These are phyloP conservation scores for Golubevia pallescens DNA, from an alignment of 1,284 basidiomycete genomes.

Conservation along the genomic window DNA sequence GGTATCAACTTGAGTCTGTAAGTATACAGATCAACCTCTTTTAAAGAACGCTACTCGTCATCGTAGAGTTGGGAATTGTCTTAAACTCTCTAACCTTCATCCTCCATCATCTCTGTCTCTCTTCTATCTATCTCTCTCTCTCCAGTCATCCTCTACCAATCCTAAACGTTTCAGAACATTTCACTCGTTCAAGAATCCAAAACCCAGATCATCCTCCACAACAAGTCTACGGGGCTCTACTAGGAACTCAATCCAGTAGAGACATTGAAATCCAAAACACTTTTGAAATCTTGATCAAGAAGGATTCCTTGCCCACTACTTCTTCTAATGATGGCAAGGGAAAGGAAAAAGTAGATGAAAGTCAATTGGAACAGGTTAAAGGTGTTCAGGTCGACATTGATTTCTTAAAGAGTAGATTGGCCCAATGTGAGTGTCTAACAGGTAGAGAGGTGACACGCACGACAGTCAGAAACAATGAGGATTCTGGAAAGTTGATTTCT, in stretches of 20 bases:
- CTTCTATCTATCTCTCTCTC: no score
- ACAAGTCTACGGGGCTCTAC: conserved; percentile 81
- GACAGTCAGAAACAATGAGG: no score
- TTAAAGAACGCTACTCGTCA: no score
- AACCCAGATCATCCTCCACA: conserved; percentile 56
- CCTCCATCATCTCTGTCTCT: no score
- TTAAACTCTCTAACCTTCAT: no score
- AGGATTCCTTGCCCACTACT: no score
- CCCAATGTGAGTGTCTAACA: conserved; percentile 76
- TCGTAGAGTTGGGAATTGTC: no score
- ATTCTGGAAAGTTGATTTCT: no score
- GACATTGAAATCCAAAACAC: conserved; percentile 96
- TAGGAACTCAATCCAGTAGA: conserved; percentile 91
- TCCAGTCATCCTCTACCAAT: conserved; percentile 90
- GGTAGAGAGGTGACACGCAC: not conserved
- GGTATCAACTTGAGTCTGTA: no score
- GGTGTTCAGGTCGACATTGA: conserved; percentile 24
- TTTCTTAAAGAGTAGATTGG: conserved; percentile 80
- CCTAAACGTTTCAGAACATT: conserved; percentile 93
- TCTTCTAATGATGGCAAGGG: no score
- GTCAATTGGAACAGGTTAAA: not conserved
- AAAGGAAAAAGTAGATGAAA: not conserved
- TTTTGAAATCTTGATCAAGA: conserved; percentile 79
- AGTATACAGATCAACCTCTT: no score
- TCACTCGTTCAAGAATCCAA: conserved; percentile 81